Base-by-base conservation (phyloP, 1,284 basidiomycete species). In the Phylloporus sp. region DNA sequence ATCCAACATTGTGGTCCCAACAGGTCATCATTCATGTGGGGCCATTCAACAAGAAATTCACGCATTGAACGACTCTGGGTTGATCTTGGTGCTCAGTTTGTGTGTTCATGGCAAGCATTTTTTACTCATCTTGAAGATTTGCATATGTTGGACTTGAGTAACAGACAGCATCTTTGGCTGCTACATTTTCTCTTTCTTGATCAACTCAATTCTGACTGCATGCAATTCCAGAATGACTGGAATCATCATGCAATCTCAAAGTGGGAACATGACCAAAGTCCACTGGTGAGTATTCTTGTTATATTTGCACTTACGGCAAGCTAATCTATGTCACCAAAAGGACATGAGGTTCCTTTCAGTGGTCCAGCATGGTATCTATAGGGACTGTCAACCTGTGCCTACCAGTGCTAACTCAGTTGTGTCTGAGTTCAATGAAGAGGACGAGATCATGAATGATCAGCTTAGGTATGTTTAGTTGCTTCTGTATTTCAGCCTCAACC, bases 11-110 rank as follows among this genome's bases (percentile, higher is more conserved):
- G 7, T 46, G 72, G 74, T 2, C 58, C 63, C 0, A 72, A 74
- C n/a, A 31, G 64, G 0, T 66, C 56, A 5, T 76, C 70, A 11
- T 77, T 72, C 37, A 62, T 76, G 37, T 76, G 74, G 74, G 75
- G 75, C 0, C 2, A 22, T 28, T 66, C 55, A 0, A 64, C 58
- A 6, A 0, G 8, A 10, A 63, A 60, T 2, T 26, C 53, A 6
- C 18, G 7, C 0, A 67, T 65, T 18, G 58, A 66, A 50, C 2
- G 13, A 11, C 64, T 66, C 4, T 67, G 62, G 62, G 28, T 62
- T 2, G 61, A 67, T 56, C 17, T 72, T 7, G 77, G 74, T 0
- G 22, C 50, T 1, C 63, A 69, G 0, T 74, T 74, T 61, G 69
- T 69, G 2, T 18, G 5, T 8, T 0, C 4, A 8, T 56, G 56